Conservation (phyloP, 1,284 basidiomycete species). For the Cryptococcus sp. region DNA sequence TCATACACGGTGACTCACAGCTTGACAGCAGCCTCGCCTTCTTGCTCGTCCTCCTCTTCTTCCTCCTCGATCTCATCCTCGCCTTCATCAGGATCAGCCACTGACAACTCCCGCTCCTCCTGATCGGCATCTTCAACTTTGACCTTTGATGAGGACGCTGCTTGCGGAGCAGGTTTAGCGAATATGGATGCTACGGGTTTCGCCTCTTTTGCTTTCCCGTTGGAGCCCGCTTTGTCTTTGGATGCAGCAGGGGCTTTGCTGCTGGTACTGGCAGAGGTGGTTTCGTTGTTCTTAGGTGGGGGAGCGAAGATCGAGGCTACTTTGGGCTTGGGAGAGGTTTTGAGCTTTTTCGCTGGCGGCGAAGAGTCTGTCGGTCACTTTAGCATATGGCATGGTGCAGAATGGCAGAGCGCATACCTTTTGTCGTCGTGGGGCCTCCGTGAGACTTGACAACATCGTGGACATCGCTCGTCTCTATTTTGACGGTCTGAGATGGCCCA, state of each 20-base stretch:
- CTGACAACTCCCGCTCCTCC: slow-evolving; percentile 41
- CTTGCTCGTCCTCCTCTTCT: slow-evolving; percentile 57
- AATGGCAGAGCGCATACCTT: no score
- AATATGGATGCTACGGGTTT: slow-evolving; percentile 53
- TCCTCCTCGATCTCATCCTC: slow-evolving; percentile 52
- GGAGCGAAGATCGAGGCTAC: slow-evolving; percentile 35
- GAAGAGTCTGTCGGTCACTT: slow-evolving; percentile 20
- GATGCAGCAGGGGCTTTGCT: slow-evolving; percentile 16
- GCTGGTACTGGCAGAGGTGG: slow-evolving; percentile 3
- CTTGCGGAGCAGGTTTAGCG: slow-evolving; percentile 36
- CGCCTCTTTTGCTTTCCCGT: slow-evolving; percentile 26
- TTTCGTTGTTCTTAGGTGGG: slow-evolving; percentile 15
- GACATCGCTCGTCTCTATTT: slow-evolving; percentile 1
- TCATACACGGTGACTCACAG: slow-evolving; percentile 56
- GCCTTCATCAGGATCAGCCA: slow-evolving; percentile 55
- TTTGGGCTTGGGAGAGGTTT: slow-evolving; percentile 18
- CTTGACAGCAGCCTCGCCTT: slow-evolving; percentile 64
- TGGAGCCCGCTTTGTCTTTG: slow-evolving; percentile 7
- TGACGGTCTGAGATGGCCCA: slow-evolving; percentile 3
- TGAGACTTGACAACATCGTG: background rate
- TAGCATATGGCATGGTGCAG: no score
- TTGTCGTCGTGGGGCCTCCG: no score
- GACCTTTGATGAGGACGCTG: slow-evolving; percentile 25
- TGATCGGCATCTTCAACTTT: slow-evolving; percentile 36
- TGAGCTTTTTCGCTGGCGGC: slow-evolving; percentile 43